Evolutionary conservation across 306 rosid genomes (phyloP), one percentile per base, ranked within the genome.

Genomic region (Casuarina cunninghamiana): DNA sequence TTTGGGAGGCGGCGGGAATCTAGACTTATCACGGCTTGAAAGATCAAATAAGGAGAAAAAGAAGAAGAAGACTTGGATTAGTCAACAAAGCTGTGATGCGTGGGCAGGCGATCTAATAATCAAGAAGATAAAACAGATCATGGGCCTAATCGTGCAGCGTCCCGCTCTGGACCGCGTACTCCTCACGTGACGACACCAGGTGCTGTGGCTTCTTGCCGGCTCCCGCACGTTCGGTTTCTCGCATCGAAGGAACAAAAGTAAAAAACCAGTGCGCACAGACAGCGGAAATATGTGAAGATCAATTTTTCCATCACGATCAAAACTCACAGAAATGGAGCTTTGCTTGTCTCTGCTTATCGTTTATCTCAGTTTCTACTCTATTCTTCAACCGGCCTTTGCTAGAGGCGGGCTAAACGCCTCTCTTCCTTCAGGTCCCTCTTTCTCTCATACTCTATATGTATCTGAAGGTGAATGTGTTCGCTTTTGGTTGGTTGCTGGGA

Each of bases 381-480:
- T 81, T 44, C 66, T 79, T 66, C 86, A 2, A 42, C 58, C 41
- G 38, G 84, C 82, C 32, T 15, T 74, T 68, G 95, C 97, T 12
- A 80, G 86, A 78, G 97, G 91, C 68, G 83, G 86, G 55, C 78
- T 53, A 17, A 68, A 17, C 12, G 69, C 61, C 80, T 71, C 83
- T 61, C 4, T 74, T 62, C 51, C 80, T 58, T 51, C 90, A 88
- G 97, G 97, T 48, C 76, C 76, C 71, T 71, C 74, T 77, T 53
- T 49, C 32, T 77, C 80, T 38, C 6, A 5, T 9, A 12, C 49
- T 39, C 8, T 72, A 17, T 53, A 7, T 21, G 0, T 46, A 2
- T 73, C 38, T 10, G n/a, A 44, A 39, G 37, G 32, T 12, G 0
- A 39, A 41, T 17, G 51, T 21, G 41, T 46, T 53, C 42, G n/a